phyloP scores from a whole-genome alignment of 2,329 filamentous ascomycete species.

The Calonectria hawksworthii region DNA sequence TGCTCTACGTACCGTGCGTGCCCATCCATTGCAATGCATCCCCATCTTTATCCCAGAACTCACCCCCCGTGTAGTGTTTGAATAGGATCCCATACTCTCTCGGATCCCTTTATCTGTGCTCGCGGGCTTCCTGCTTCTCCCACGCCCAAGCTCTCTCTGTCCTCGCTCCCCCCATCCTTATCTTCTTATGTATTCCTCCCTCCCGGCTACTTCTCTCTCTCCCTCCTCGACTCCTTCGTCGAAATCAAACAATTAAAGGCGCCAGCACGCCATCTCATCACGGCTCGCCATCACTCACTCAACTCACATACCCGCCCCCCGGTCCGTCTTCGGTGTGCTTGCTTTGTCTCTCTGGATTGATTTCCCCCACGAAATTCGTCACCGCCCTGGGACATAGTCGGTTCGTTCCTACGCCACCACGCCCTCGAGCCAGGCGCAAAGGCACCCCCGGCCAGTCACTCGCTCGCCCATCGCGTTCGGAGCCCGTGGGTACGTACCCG shows the following conservation, averaged over 20 bases:
- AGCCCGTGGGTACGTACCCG: conserved; percentile 27
- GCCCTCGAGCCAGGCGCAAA: conserved; percentile 42
- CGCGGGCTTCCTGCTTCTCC: background rate
- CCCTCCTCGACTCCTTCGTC: background rate
- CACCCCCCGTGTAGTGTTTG: conserved; percentile 21
- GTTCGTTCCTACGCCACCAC: conserved; percentile 44
- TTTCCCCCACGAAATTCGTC: conserved; percentile 47
- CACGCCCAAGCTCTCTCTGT: background rate
- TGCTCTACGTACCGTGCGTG: background rate
- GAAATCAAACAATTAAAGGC: conserved; percentile 7
- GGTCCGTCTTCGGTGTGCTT: conserved; percentile 37
- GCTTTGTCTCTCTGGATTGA: conserved; percentile 22
- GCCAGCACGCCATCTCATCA: conserved; percentile 2
- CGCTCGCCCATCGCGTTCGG: conserved; percentile 26
- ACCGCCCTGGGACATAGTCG: conserved; percentile 40
- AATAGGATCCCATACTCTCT: conserved; percentile 2
- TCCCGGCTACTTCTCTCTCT: background rate
- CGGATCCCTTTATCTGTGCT: conserved; percentile 12
- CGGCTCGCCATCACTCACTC: conserved; percentile 9
- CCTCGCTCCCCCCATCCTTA: background rate
- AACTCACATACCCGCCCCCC: conserved; percentile 19
- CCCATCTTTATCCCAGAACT: conserved; percentile 11
- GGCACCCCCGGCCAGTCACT: conserved; percentile 31
- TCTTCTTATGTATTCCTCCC: conserved; percentile 10
- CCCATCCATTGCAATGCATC: conserved; percentile 18